Evolutionary conservation across 176 grass and related monocot genomes (phyloP), one percentile per base, ranked within the genome.

Genomic region (Luzula sylvatica): DNA sequence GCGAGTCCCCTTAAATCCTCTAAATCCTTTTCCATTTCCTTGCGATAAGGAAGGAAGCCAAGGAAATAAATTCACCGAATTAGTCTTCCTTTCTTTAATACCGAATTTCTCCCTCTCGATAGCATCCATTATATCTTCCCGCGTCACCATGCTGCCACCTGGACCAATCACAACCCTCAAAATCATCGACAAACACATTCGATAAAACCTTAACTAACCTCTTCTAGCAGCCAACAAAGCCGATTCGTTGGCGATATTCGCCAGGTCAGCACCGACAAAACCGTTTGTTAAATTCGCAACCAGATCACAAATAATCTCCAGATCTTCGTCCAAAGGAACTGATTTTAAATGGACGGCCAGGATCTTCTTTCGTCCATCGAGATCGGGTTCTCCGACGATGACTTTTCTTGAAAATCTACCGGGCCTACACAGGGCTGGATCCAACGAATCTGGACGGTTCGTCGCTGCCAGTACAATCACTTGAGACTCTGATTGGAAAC

Each of bases 351-450:
- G 90, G 56, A 96, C 81, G 50, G 74, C 50, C 29, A 96, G 71
- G 52, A 96, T 96, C 51, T 65, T 96, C 57, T 72, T 89, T 27
- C 90, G 83, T 14, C 90, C 84, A 50, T 80, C 77, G 16, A 77
- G 44, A 77, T 96, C 81, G 42, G 90, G 90, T 23, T 73, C 74
- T 58, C 90, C 90, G 69, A 96, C 77, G 66, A 89, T 50, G 26
- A 96, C 90, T 67, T 96, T 96, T 61, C 84, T 89, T 62, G 83
- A 89, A 58, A 96, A 96, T 24, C 90, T 81, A 44, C 90, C 90
- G 38, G 84, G 84, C 26, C 90, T 70, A 28, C 83, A 87, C 35
- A 96, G 71, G 49, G 90, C 90, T 26, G 77, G 66, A 67, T 89
- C 90, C 53, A 96, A 55, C 67, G 84, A 80, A 52, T 83, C 82